These are phyloP conservation scores for Glebionis coronaria DNA, from an alignment of 129 eudicot genomes.

Conservation along the genomic window DNA sequence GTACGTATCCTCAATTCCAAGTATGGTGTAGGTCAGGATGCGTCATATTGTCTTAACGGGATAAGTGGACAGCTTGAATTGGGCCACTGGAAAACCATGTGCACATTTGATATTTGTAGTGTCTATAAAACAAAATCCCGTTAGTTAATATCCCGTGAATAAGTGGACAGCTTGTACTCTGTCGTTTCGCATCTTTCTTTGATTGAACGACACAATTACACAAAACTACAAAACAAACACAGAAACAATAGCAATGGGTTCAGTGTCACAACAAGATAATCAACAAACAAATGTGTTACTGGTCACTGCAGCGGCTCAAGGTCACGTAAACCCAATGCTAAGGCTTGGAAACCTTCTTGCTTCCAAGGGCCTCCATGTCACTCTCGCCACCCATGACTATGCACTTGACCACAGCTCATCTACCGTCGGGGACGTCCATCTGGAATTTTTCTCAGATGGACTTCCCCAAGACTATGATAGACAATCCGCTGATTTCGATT, in stretches of 20 bases:
- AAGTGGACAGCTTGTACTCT: too few relatives aligned
- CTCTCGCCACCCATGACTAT: slow-evolving; percentile 27
- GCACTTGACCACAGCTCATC: slow-evolving; percentile 18
- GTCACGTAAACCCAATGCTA: slow-evolving; percentile 34
- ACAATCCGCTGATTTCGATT: slow-evolving; percentile 9
- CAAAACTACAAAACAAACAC: neutral
- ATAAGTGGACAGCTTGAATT: too few relatives aligned
- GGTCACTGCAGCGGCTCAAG: slow-evolving; percentile 27
- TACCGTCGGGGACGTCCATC: slow-evolving; percentile 30
- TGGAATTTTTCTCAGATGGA: slow-evolving; percentile 51
- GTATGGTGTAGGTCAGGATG: too few relatives aligned
- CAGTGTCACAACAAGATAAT: neutral
- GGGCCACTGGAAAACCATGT: too few relatives aligned
- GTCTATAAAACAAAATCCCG: too few relatives aligned
- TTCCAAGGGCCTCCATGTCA: slow-evolving; percentile 22
- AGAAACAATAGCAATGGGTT: slow-evolving; percentile 13
- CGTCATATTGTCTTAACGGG: too few relatives aligned
- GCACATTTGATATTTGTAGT: too few relatives aligned
- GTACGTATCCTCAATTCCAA: too few relatives aligned
- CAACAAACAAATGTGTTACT: slow-evolving; percentile 27
- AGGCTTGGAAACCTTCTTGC: slow-evolving; percentile 13
- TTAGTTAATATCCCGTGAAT: too few relatives aligned
- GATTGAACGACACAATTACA: neutral
- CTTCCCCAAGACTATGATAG: slow-evolving; percentile 38
- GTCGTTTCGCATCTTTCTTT: too few relatives aligned